Conservation (phyloP, 2,329 filamentous ascomycete genomes). For the Sclerotinia glacialis region DNA sequence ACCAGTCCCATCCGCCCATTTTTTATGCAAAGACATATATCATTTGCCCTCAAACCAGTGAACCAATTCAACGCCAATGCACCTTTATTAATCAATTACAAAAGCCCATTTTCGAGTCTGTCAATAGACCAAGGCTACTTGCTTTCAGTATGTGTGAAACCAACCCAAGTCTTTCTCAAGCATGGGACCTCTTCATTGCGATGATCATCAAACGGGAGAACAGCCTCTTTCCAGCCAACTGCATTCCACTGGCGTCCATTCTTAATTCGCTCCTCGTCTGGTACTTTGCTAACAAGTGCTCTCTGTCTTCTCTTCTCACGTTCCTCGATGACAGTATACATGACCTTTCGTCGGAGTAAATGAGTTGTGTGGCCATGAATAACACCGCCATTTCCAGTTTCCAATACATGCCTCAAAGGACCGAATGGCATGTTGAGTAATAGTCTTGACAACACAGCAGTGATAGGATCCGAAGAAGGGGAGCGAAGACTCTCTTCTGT, state of each 20-base stretch:
- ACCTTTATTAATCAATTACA: conserved; percentile 23
- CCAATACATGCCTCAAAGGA: conserved; percentile 63
- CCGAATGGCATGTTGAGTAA: conserved; percentile 69
- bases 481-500: conserved; percentile 42
- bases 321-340: conserved; percentile 52
- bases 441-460: conserved; percentile 58
- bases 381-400: conserved; percentile 55
- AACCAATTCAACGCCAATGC: conserved; percentile 25
- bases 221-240: conserved; percentile 40
- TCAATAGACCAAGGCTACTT: conserved; percentile 13
- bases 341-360: conserved; percentile 48
- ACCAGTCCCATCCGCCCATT: conserved; percentile 19
- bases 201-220: conserved; percentile 27
- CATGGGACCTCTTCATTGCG: conserved; percentile 31
- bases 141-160: conserved; percentile 22
- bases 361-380: conserved; percentile 50
- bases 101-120: conserved; percentile 12
- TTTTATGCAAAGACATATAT: conserved; percentile 24
- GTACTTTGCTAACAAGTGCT: conserved; percentile 30
- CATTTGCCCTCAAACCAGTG: conserved; percentile 21
- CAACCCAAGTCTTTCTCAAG: conserved; percentile 34
- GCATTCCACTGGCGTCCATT: conserved; percentile 36
- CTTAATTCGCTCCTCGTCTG: conserved; percentile 34
- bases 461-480: conserved; percentile 37
- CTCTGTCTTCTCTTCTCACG: conserved; percentile 53